Evolutionary conservation across 2,329 filamentous ascomycete genomes (phyloP), one percentile per base, ranked within the genome.

Genomic region (Lecanoromycetidae sp.): DNA sequence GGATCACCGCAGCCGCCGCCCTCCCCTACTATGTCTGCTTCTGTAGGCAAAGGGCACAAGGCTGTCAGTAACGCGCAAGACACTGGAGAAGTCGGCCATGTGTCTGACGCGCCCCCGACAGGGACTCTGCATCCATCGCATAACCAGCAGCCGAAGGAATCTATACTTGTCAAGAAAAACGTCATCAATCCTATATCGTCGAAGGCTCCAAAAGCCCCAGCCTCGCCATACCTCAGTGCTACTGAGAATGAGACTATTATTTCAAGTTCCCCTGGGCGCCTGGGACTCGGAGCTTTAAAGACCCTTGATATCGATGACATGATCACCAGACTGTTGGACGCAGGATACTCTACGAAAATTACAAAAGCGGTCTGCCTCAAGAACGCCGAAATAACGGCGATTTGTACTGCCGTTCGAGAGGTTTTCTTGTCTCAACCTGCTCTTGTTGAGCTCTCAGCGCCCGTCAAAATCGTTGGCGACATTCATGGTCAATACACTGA

Each of bases 401-500:
- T 98, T 54, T 98, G 91, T 64, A 79, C 84, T 53, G 84, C 87
- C 47, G 88, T 84, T 3, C 79, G 88, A 49, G 91, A 98, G 64
- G 76, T 90, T 8, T 85, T 98, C 54, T 71, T 98, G 6, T 87
- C 84, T 4, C 91, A 98, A 61, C 91, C 91, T 3, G 87, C 91
- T 1, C 72, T 98, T 20, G 69, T 98, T 48, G 91, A 98, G 66
- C 75, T 98, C 37, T 83, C 90, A 53, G 86, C 91, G 4, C 90
- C 91, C 0, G 91, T 98, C 60, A 98, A 98, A 70, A 93, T 98
- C 58, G 91, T 96, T 23, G 90, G 90, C 42, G 90, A 96, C 62
- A 87, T 96, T 12, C 90, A 96, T 62, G 90, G 90, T 42, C 90
- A 96, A 65, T 96, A 94, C 64, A 94, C 87, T 9, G 90, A 96